Evolutionary conservation across 208 protist species (phyloP).

Genomic region (Crithidia thermophila): DNA sequence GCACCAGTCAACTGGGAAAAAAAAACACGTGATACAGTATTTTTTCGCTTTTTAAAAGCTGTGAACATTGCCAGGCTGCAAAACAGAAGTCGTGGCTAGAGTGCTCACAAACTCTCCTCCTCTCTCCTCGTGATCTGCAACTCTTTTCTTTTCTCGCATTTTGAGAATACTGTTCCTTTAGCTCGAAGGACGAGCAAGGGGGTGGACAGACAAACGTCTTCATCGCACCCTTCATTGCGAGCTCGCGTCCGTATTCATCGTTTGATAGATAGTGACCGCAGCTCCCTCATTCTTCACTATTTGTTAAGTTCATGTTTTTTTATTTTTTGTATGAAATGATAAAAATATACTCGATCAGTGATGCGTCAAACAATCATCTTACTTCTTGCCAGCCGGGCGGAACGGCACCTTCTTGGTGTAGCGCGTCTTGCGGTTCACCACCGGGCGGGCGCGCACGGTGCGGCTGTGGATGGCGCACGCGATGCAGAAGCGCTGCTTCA

Average conservation of each 20-base stretch:
- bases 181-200: no score
- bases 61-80: no score
- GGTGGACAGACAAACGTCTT: no score
- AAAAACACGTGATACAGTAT: background rate
- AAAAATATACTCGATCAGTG: conserved; percentile 22
- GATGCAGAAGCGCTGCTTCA: conserved; percentile 99
- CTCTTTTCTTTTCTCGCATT: no score
- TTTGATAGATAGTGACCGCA: no score
- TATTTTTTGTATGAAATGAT: conserved; percentile 11
- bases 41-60: background rate
- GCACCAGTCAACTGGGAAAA: background rate
- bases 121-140: no score
- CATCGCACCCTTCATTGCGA: no score
- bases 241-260: no score
- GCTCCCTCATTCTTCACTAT: background rate
- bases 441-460: conserved; percentile 94
- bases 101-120: no score
- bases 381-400: conserved; percentile 47
- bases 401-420: conserved; percentile 85
- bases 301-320: background rate
- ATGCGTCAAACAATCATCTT: conserved; percentile 24
- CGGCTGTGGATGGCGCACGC: conserved; percentile 99
- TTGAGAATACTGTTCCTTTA: no score
- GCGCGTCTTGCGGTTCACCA: conserved; percentile 83
- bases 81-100: no score